Conservation (phyloP, 768 basidiomycete species). For the Mrakia frigida region DNA sequence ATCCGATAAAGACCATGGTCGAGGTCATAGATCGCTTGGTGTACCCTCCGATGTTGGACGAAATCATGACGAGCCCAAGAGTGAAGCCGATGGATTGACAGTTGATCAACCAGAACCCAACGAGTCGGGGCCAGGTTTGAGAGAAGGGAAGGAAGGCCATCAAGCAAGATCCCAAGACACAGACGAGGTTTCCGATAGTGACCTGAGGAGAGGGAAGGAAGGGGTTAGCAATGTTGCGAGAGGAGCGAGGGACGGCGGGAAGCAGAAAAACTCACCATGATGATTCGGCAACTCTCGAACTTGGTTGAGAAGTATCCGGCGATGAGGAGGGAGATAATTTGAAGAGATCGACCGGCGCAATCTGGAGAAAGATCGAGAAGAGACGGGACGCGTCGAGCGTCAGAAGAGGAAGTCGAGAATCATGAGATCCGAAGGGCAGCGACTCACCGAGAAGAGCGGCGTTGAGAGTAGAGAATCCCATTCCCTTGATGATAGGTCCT, state of each 20-base stretch:
- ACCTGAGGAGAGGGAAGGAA: slow-evolving; percentile 13
- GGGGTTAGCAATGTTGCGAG: no score
- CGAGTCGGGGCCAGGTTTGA: slow-evolving; percentile 41
- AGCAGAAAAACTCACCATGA: slow-evolving; percentile 31
- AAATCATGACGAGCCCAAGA: slow-evolving; percentile 45
- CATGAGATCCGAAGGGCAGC: not conserved
- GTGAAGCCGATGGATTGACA: slow-evolving; percentile 43
- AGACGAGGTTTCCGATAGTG: slow-evolving; percentile 40
- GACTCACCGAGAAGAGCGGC: slow-evolving; percentile 35
- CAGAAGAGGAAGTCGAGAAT: not conserved
- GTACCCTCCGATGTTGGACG: slow-evolving; percentile 42
- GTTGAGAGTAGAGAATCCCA: slow-evolving; percentile 42
- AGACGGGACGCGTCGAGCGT: not conserved
- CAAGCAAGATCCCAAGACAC: slow-evolving; percentile 40
- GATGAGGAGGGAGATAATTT: slow-evolving; percentile 44
- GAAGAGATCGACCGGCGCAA: slow-evolving; percentile 44
- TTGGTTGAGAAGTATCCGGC: slow-evolving; percentile 43
- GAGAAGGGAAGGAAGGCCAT: slow-evolving; percentile 44
- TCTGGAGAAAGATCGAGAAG: slow-evolving; percentile 32
- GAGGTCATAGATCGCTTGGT: slow-evolving; percentile 41
- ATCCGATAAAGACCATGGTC: slow-evolving; percentile 42
- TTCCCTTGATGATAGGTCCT: slow-evolving; percentile 42
- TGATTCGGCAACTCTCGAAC: slow-evolving; percentile 40
- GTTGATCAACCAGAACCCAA: slow-evolving; percentile 42
- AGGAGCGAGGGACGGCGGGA: no score